Conservation (phyloP, 2,329 filamentous ascomycete genomes). For the Fusarium chuoi region DNA sequence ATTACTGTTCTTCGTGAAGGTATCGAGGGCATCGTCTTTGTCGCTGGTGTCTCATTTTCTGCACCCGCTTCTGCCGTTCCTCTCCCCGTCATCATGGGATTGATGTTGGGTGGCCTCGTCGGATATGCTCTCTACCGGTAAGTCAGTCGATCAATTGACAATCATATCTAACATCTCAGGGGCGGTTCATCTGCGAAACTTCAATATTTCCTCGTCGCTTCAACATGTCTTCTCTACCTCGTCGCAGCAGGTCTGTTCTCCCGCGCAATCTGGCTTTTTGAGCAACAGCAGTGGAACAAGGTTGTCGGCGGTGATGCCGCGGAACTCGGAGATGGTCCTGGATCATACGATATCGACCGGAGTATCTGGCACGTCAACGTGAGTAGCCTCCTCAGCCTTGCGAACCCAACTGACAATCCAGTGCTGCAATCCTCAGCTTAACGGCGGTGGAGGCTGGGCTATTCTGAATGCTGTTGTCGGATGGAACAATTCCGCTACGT, state of each 20-base stretch:
- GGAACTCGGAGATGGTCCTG: slow-evolving; percentile 68
- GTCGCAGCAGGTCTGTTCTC: slow-evolving; percentile 87
- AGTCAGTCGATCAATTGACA: slow-evolving; percentile 17
- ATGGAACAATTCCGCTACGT: slow-evolving; percentile 89
- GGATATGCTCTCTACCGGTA: slow-evolving; percentile 84
- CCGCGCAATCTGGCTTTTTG: slow-evolving; percentile 78
- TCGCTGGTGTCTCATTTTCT: slow-evolving; percentile 83
- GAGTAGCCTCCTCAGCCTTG: slow-evolving; percentile 54
- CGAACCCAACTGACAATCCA: slow-evolving; percentile 45
- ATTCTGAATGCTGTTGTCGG: slow-evolving; percentile 88
- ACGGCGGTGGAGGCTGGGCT: slow-evolving; percentile 83
- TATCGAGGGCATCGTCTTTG: slow-evolving; percentile 88
- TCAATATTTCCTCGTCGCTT: slow-evolving; percentile 82
- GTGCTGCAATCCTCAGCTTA: slow-evolving; percentile 80
- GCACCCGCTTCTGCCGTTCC: slow-evolving; percentile 81
- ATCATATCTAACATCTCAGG: slow-evolving; percentile 41
- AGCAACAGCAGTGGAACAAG: slow-evolving; percentile 76
- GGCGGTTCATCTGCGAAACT: slow-evolving; percentile 56
- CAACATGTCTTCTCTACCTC: slow-evolving; percentile 85
- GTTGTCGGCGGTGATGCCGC: slow-evolving; percentile 68
- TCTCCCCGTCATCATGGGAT: slow-evolving; percentile 77
- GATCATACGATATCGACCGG: slow-evolving; percentile 81
- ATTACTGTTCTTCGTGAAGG: slow-evolving; percentile 87
- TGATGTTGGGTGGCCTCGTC: slow-evolving; percentile 72
- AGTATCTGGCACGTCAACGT: slow-evolving; percentile 88